Evolutionary conservation across 192 early-diverging fungal species (phyloP).

Genomic region (Geranomyces variabilis): DNA sequence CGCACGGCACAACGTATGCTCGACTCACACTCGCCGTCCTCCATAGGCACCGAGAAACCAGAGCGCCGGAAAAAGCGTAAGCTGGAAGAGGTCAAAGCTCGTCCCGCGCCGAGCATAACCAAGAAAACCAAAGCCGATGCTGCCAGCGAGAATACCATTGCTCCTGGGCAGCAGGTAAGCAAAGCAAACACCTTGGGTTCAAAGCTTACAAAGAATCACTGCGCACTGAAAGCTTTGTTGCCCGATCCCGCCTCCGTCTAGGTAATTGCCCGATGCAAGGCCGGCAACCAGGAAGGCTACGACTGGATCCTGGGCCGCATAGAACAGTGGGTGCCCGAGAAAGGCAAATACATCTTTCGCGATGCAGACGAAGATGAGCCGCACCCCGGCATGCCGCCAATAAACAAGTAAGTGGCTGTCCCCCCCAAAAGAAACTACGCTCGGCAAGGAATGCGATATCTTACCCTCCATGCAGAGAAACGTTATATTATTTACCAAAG

Average conservation of each 20-base stretch:
- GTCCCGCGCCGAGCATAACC: background rate
- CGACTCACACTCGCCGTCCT: background rate
- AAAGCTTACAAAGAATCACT: too few species aligned
- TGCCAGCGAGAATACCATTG: background rate
- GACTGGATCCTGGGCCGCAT: conserved; percentile 50
- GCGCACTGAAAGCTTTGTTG: too few species aligned
- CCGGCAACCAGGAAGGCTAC: conserved; percentile 13
- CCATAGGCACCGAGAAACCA: conserved; percentile 25
- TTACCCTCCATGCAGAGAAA: conserved; percentile 21
- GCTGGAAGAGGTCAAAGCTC: conserved; percentile 29
- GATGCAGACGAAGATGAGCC: conserved; percentile 54
- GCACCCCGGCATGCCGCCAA: conserved; percentile 11
- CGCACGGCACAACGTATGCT: too few species aligned
- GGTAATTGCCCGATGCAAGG: conserved; percentile 2
- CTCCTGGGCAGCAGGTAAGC: conserved; percentile 19
- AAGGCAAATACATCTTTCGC: conserved; percentile 48
- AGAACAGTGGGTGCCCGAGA: conserved; percentile 38
- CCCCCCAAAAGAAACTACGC: too few species aligned
- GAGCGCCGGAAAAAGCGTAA: conserved; percentile 37
- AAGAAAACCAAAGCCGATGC: conserved; percentile 26
- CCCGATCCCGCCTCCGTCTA: too few species aligned
- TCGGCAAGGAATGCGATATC: background rate
- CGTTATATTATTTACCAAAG: conserved; percentile 32
- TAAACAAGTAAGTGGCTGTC: background rate
- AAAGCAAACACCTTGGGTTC: too few species aligned